A percentile compares a stretch with the other conserved stretches of the same genome.
phyloP scores from a whole-genome alignment of 2,329 filamentous ascomycete genomes.

The Chalara sp. region DNA sequence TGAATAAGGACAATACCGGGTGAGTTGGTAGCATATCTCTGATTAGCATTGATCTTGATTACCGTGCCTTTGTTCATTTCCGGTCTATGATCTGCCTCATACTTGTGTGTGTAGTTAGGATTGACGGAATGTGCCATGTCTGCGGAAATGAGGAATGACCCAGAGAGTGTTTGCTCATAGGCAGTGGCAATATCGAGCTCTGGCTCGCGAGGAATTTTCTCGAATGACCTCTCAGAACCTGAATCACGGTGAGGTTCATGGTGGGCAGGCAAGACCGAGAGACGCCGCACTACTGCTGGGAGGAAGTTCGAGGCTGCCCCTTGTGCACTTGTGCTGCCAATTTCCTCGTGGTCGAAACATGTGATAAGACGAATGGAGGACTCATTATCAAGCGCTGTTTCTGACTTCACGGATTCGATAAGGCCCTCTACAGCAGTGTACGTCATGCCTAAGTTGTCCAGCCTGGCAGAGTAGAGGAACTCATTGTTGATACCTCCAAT shows the following conservation, averaged over 20 bases:
- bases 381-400: constrained; percentile 65
- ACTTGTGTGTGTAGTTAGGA: constrained; percentile 89
- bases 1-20: constrained; percentile 90
- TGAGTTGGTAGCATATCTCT: constrained; percentile 92
- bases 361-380: constrained; percentile 82
- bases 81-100: constrained; percentile 84
- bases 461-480: constrained; percentile 89
- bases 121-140: constrained; percentile 98
- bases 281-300: constrained; percentile 76
- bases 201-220: constrained; percentile 42
- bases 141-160: constrained; percentile 89
- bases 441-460: constrained; percentile 96
- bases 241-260: constrained; percentile 30
- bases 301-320: constrained; percentile 90
- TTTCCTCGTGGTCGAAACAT: constrained; percentile 97
- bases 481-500: constrained; percentile 89
- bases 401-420: constrained; percentile 65
- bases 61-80: constrained; percentile 96
- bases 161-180: constrained; percentile 86
- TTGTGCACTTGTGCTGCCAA: constrained; percentile 86
- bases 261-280: constrained; percentile 63
- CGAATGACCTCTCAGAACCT: constrained; percentile 58
- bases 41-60: constrained; percentile 97
- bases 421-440: constrained; percentile 85
- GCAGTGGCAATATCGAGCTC: constrained; percentile 66